Conservation (phyloP, 345 rosid species). For the Odontarrhena argentea region DNA sequence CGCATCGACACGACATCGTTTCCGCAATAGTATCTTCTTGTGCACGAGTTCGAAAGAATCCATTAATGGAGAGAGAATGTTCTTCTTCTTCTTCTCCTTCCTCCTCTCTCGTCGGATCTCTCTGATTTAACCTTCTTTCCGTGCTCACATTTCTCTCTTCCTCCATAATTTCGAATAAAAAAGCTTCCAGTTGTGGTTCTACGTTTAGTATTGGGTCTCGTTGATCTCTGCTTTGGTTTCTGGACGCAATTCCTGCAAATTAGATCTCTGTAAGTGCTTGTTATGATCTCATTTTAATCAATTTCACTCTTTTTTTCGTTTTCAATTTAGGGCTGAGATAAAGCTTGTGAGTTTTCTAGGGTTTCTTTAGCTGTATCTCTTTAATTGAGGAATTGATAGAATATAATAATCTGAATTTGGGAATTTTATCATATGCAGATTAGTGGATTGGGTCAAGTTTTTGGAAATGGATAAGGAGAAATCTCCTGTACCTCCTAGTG, state of each 20-base stretch:
- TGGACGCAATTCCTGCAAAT: slow-evolving; percentile 8
- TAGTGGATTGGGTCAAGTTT: slow-evolving; percentile 26
- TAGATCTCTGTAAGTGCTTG: slow-evolving; percentile 32
- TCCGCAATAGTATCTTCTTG: slow-evolving; percentile 13
- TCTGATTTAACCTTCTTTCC: not conserved
- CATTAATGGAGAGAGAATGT: slow-evolving; percentile 31
- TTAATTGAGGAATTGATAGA: slow-evolving; percentile 15
- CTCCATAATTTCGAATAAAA: not conserved
- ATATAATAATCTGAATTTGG: slow-evolving; percentile 14
- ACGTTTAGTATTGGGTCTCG: not conserved
- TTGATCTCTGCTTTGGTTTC: slow-evolving; percentile 28
- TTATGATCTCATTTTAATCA: not conserved
- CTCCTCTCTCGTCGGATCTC: slow-evolving; percentile 37
- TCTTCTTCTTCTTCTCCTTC: slow-evolving; percentile 36
- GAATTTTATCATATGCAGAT: slow-evolving; percentile 25
- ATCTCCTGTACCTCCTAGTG: slow-evolving; percentile 48
- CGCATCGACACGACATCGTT: slow-evolving; percentile 7
- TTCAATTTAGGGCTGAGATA: not conserved
- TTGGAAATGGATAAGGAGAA: slow-evolving; percentile 78
- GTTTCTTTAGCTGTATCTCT: not conserved
- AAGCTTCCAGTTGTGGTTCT: too few relatives aligned
- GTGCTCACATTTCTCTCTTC: slow-evolving; percentile 3
- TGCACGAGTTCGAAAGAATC: slow-evolving; percentile 5
- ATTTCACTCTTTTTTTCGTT: not conserved
- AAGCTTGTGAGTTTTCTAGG: slow-evolving; percentile 11